Percentiles rank a stretch among this genome's conserved stretches.
Conservation (phyloP, 2,329 filamentous ascomycete genomes). For the Alternaria sp. region DNA sequence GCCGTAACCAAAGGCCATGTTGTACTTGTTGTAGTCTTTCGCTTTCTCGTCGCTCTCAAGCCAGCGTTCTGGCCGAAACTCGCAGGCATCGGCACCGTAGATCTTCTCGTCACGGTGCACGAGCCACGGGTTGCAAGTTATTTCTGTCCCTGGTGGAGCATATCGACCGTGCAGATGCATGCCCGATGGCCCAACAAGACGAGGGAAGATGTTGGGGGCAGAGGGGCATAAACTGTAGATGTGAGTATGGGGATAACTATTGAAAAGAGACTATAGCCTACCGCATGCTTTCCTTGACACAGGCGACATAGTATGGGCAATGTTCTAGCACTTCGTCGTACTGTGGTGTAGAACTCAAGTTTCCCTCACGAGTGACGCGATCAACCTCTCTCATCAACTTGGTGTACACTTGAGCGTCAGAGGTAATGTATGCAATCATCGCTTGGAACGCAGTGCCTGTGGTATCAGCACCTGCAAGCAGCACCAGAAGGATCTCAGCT, state of each 20-base stretch:
- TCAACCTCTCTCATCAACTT: conserved; percentile 60
- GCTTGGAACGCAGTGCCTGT: conserved; percentile 62
- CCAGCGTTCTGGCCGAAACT: conserved; percentile 43
- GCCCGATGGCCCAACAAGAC: conserved; percentile 50
- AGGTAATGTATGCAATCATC: conserved; percentile 56
- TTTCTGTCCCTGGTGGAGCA: conserved; percentile 37
- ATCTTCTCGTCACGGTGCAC: conserved; percentile 40
- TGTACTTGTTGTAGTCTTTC: conserved; percentile 57
- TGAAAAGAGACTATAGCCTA: background rate
- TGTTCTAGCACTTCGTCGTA: conserved; percentile 39
- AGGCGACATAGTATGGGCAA: conserved; percentile 59
- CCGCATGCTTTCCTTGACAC: conserved; percentile 60
- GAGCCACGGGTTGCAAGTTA: conserved; percentile 43
- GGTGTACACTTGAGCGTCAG: conserved; percentile 52
- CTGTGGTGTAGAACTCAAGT: conserved; percentile 33
- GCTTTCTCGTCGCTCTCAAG: conserved; percentile 48
- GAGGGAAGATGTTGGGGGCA: conserved; percentile 61
- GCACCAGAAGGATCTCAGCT: conserved; percentile 62
- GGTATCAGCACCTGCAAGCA: conserved; percentile 63
- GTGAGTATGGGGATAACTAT: background rate
- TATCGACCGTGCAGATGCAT: conserved; percentile 48
- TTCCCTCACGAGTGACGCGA: conserved; percentile 42
- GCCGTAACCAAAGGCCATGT: conserved; percentile 62
- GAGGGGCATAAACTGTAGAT: conserved; percentile 55
- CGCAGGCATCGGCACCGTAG: conserved; percentile 38